phyloP scores from a whole-genome alignment of 2,329 filamentous ascomycete genomes.

The Verticillium klebahnii region DNA sequence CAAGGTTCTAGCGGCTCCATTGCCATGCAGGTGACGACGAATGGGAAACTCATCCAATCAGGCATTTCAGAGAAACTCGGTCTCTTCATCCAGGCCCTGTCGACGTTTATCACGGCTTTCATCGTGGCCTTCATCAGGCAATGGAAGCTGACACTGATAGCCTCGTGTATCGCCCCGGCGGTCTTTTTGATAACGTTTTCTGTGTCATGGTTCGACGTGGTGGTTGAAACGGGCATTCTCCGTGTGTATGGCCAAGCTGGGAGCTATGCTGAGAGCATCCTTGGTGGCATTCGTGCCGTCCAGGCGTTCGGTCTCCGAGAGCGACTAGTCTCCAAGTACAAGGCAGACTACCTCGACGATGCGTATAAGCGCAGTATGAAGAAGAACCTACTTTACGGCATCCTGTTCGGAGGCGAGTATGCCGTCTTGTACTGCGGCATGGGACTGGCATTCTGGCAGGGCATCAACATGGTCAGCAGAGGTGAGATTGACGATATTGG shows the following conservation, averaged over 20 bases:
- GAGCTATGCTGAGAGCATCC: slow-evolving; percentile 19
- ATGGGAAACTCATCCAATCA: slow-evolving; percentile 27
- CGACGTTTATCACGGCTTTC: slow-evolving; percentile 29
- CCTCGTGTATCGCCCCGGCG: slow-evolving; percentile 18
- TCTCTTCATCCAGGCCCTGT: slow-evolving; percentile 24
- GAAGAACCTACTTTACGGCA: slow-evolving; percentile 6
- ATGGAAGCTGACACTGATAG: slow-evolving; percentile 35
- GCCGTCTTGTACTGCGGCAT: slow-evolving; percentile 9
- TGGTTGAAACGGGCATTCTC: slow-evolving; percentile 18
- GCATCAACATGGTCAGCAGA: slow-evolving; percentile 30
- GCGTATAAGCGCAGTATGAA: slow-evolving; percentile 5
- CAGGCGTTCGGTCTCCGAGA: slow-evolving; percentile 9
- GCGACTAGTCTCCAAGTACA: slow-evolving; percentile 8
- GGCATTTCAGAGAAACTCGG: slow-evolving; percentile 30
- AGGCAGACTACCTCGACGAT: slow-evolving; percentile 7
- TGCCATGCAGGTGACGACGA: slow-evolving; percentile 33
- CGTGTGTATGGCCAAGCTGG: slow-evolving; percentile 18
- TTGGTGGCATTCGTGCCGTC: slow-evolving; percentile 7
- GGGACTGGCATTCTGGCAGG: slow-evolving; percentile 15
- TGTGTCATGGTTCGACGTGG: slow-evolving; percentile 17
- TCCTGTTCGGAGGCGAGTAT: slow-evolving; percentile 7
- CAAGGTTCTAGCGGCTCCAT: slow-evolving; percentile 27
- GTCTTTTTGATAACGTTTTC: slow-evolving; percentile 11
- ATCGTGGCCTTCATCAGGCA: slow-evolving; percentile 28
- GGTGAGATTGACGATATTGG: slow-evolving; percentile 7